Evolutionary conservation across 1,284 basidiomycete genomes (phyloP).

Genomic region (Violaceomyces palustris): DNA sequence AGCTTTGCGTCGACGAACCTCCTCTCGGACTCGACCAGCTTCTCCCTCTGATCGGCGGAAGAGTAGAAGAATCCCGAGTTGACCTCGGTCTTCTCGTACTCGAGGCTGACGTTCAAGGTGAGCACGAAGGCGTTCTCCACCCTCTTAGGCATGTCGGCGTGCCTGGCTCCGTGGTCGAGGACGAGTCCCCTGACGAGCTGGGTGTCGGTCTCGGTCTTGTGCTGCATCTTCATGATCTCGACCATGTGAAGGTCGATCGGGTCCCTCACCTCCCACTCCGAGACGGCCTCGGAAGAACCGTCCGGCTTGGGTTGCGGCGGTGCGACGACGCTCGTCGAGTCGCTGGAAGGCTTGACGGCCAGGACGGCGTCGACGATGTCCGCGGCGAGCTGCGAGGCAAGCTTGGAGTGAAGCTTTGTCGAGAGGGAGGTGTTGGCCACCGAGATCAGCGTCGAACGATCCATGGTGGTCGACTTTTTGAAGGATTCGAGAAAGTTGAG

Average conservation of each 20-base stretch:
- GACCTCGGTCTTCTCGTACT: constrained; percentile 99
- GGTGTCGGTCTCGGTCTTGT: constrained; percentile 96
- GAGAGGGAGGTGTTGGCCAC: constrained; percentile 91
- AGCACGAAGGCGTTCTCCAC: constrained; percentile 94
- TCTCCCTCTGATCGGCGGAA: constrained; percentile 95
- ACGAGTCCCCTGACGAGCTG: constrained; percentile 92
- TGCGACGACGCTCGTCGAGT: constrained; percentile 20
- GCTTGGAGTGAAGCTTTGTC: constrained; percentile 78
- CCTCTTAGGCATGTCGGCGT: constrained; percentile 98
- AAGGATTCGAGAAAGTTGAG: constrained; percentile 91
- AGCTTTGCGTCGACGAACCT: constrained; percentile 90
- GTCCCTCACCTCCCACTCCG: constrained; percentile 46
- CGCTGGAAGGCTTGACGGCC: constrained; percentile 63
- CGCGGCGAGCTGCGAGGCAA: constrained; percentile 83
- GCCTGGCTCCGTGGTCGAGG: constrained; percentile 85
- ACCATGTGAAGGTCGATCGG: constrained; percentile 99
- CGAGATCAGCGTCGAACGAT: constrained; percentile 83
- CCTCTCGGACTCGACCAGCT: constrained; percentile 95
- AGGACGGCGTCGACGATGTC: constrained; percentile 94
- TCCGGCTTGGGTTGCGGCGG: constrained; percentile 37
- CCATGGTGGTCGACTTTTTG: constrained; percentile 67
- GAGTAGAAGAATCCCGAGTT: constrained; percentile 99
- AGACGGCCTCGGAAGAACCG: constrained; percentile 39
- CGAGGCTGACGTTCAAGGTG: constrained; percentile 93
- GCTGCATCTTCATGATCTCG: constrained; percentile 99